Conservation (phyloP, 257 asterid species). For the Solanum chaucha region DNA sequence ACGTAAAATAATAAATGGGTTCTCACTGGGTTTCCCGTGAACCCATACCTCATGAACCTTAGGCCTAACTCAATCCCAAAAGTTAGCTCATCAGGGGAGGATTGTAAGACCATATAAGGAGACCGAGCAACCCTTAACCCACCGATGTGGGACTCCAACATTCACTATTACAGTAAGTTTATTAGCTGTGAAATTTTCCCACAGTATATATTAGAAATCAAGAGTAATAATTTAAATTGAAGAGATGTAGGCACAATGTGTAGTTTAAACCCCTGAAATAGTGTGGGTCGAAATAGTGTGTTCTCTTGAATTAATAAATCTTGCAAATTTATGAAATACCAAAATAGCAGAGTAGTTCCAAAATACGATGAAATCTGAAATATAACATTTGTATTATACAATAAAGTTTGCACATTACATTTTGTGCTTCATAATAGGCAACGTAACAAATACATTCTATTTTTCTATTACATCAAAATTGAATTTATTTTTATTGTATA, state of each 20-base stretch:
- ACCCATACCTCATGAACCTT: too few species aligned
- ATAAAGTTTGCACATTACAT: neutral
- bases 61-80: neutral
- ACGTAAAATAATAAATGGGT: too few species aligned
- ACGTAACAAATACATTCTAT: neutral
- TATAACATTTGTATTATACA: neutral
- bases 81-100: neutral
- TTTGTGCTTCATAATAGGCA: neutral
- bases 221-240: too few species aligned
- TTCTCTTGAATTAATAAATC: neutral
- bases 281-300: too few species aligned
- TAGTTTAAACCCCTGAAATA: too few species aligned
- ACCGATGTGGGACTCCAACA: too few species aligned
- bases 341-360: neutral
- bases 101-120: neutral
- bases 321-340: neutral
- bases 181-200: too few species aligned
- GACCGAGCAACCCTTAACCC: too few species aligned
- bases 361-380: neutral
- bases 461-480: neutral
- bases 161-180: too few species aligned
- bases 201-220: too few species aligned
- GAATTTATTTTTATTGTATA: neutral
- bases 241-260: too few species aligned
- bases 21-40: too few species aligned